A percentile compares a stretch with the other conserved stretches of the same genome.
These are phyloP conservation scores for Auricularia heimuer DNA, from an alignment of 768 basidiomycete species.

Conservation along the genomic window DNA sequence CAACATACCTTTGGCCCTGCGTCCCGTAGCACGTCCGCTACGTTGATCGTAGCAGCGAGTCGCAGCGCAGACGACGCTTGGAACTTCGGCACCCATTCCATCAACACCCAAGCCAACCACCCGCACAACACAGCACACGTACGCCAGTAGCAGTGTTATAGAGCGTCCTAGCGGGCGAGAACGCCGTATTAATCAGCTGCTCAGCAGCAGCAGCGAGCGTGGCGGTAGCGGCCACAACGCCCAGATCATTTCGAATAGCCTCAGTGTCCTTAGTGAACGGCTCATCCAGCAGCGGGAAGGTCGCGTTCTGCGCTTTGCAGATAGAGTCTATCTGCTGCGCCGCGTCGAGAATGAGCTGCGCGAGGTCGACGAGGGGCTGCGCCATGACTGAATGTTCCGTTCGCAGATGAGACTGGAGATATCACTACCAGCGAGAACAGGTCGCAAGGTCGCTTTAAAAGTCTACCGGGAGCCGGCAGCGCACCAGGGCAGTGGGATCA, in stretches of 20 bases:
- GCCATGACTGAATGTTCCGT: neutral
- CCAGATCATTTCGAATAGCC: neutral
- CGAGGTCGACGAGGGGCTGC: neutral
- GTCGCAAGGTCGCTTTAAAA: too few species aligned
- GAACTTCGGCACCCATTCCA: slow-evolving; percentile 8
- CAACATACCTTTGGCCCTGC: slow-evolving; percentile 25
- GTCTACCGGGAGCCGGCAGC: too few species aligned
- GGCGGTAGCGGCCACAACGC: neutral
- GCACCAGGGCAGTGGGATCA: too few species aligned
- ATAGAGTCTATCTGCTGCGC: neutral
- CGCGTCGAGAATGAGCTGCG: neutral
- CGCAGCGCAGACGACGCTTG: slow-evolving; percentile 17
- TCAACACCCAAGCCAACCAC: too few species aligned
- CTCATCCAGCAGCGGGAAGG: neutral
- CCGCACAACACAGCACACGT: too few species aligned
- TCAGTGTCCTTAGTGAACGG: neutral
- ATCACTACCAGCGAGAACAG: too few species aligned
- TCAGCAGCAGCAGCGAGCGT: neutral
- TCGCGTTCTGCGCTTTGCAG: neutral
- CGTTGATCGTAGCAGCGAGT: slow-evolving; percentile 22
- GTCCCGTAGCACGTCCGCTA: slow-evolving; percentile 32
- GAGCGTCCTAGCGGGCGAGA: neutral
- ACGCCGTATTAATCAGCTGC: neutral
- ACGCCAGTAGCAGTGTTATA: too few species aligned
- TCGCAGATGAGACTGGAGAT: too few species aligned